Evolutionary conservation across 2,329 filamentous ascomycete species (phyloP), one percentile per base, ranked within the genome.

Genomic region (Penicillium sp.): DNA sequence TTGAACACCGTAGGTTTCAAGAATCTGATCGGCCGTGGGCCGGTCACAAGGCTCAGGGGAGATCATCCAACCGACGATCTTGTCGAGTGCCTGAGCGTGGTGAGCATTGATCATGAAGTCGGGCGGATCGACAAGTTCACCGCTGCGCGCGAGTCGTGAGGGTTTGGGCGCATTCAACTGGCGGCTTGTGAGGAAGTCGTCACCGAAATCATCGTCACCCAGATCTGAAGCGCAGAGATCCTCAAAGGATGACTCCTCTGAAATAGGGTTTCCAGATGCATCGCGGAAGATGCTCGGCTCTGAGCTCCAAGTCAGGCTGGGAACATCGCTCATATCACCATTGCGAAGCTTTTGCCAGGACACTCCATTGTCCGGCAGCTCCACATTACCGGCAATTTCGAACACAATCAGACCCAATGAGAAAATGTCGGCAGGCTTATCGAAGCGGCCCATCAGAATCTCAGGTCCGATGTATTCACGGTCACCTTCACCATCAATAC

Each of bases 381-480:
- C 87, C 44, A 96, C 91, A 66, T 99, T 99, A 57, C 89, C 91
- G 21, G 91, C 93, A 64, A 92, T 94, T 75, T 99, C 94, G 43
- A 97, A 84, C 70, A 96, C 89, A 71, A 97, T 96, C 63, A 97
- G 84, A 45, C 94, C 94, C 24, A 99, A 84, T 9, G 94, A 90
- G 72, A 97, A 99, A 44, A 99, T 84, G 71, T 99, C 94, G 29
- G 91, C 89, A 30, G 93, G 89, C 71, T 93, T 94, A 74, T 96
- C 91, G 62, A 89, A 94, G 57, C 86, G 84, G 34, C 92, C 93
- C 66, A 85, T 84, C 17, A 99, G 84, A 55, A 96, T 91, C 72
- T 99, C 94, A 0, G 92, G 92, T 1, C 90, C 93, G 68, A 99
- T 93, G 69, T 99, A 99, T 69, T 96, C 90, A 43, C 94, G 89